These are phyloP conservation scores for Vitis cinerea DNA, from an alignment of 164 flowering plant genomes.

Conservation along the genomic window DNA sequence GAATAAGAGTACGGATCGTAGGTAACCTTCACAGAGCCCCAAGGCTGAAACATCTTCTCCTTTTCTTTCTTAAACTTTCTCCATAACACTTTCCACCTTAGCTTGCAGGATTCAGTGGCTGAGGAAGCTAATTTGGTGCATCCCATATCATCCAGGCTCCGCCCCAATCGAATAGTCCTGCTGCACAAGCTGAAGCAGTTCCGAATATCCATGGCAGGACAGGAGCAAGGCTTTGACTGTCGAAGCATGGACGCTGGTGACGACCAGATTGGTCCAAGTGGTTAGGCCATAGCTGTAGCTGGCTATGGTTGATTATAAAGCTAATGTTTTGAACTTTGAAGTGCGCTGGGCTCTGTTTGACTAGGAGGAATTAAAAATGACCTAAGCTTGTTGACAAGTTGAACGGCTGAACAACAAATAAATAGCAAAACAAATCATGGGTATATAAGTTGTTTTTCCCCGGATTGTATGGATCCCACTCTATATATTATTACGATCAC, in stretches of 20 bases:
- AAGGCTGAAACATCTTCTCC: constrained; percentile 28
- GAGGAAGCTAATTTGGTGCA: neutral
- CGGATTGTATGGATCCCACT: neutral
- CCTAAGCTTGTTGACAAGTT: too few relatives aligned
- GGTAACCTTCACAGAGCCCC: constrained; percentile 14
- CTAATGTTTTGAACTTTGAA: too few relatives aligned
- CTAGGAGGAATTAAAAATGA: too few relatives aligned
- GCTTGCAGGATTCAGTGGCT: constrained; percentile 8
- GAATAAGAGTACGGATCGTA: constrained; percentile 56
- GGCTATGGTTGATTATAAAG: too few relatives aligned
- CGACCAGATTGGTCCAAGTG: too few relatives aligned
- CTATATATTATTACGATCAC: neutral
- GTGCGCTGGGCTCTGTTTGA: too few relatives aligned
- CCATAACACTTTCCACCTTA: constrained; percentile 52
- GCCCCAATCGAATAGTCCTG: constrained; percentile 13
- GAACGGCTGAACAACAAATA: too few relatives aligned
- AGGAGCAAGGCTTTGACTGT: neutral
- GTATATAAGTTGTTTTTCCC: neutral
- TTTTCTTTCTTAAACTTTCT: constrained; percentile 40
- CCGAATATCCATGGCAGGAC: constrained; percentile 11
- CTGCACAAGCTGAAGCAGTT: constrained; percentile 21
- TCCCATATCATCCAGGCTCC: constrained; percentile 2
- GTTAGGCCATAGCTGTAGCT: too few relatives aligned
- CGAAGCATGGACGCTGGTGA: too few relatives aligned
- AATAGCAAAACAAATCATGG: too few relatives aligned